Evolutionary conservation across 2,329 filamentous ascomycete genomes (phyloP).

Genomic region (Calonectria pauciramosa): DNA sequence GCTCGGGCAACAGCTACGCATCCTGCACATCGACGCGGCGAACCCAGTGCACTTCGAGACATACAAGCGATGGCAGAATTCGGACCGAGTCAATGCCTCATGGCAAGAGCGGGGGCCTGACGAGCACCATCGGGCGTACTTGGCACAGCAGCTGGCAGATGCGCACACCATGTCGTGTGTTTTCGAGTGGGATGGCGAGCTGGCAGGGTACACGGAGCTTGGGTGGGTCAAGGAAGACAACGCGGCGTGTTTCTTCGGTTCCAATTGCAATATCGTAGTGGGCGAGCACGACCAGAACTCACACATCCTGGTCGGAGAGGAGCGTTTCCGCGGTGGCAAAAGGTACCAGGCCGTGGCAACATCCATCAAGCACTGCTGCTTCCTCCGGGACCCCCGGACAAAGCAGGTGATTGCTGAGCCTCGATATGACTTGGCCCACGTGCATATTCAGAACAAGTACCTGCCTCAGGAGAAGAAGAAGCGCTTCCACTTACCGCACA

Average conservation of each 20-base stretch:
- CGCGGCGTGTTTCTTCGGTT: conserved; percentile 44
- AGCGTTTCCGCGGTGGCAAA: conserved; percentile 44
- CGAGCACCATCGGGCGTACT: conserved; percentile 44
- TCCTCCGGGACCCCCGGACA: conserved; percentile 46
- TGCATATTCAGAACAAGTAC: conserved; percentile 43
- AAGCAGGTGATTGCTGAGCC: conserved; percentile 45
- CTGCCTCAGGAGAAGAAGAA: conserved; percentile 47
- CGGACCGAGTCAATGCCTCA: conserved; percentile 45
- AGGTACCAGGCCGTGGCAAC: conserved; percentile 44
- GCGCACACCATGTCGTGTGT: conserved; percentile 46
- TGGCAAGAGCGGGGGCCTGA: conserved; percentile 46
- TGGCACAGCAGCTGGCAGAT: conserved; percentile 42
- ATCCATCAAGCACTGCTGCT: conserved; percentile 46
- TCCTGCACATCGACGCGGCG: conserved; percentile 43
- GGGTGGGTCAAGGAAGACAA: conserved; percentile 48
- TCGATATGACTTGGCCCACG: conserved; percentile 37
- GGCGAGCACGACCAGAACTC: conserved; percentile 48
- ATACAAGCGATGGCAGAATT: conserved; percentile 46
- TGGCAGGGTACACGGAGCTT: conserved; percentile 46
- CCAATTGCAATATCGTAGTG: conserved; percentile 44
- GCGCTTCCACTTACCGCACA: conserved; percentile 46
- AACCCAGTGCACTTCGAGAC: conserved; percentile 42
- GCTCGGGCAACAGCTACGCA: conserved; percentile 17
- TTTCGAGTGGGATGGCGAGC: conserved; percentile 46
- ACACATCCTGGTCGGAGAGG: conserved; percentile 45